Conservation (phyloP, 2,329 filamentous ascomycete species). For the Calonectria pseudoreteaudii region DNA sequence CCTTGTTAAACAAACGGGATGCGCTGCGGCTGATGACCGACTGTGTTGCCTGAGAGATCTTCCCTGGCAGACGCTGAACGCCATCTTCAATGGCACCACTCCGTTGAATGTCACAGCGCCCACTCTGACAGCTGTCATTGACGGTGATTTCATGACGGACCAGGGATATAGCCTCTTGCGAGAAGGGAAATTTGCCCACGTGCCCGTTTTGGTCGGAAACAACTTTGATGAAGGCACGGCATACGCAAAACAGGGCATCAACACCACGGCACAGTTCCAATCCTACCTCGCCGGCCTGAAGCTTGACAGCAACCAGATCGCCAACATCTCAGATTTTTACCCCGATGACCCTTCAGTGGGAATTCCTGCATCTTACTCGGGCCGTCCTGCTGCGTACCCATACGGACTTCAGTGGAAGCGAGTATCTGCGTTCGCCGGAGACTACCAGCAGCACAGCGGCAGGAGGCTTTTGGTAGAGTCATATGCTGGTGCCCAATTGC, state of each 20-base stretch:
- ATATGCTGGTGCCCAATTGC: conserved; percentile 59
- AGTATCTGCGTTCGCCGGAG: conserved; percentile 64
- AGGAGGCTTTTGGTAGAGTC: conserved; percentile 64
- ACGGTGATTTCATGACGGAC: conserved; percentile 55
- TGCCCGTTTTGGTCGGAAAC: conserved; percentile 71
- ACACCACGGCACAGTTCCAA: conserved; percentile 65
- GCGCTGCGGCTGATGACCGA: conserved; percentile 33
- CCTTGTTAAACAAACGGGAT: conserved; percentile 41
- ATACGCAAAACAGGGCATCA: conserved; percentile 65
- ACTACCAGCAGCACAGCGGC: conserved; percentile 66
- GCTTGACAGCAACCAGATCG: conserved; percentile 43
- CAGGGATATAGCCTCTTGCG: conserved; percentile 63
- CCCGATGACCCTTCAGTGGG: conserved; percentile 61
- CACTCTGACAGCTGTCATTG: conserved; percentile 40
- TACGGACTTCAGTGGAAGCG: conserved; percentile 65
- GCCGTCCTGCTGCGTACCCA: conserved; percentile 40
- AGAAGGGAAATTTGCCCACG: conserved; percentile 70
- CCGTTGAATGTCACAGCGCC: conserved; percentile 30
- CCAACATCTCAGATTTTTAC: conserved; percentile 58
- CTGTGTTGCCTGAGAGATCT: conserved; percentile 48
- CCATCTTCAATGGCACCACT: conserved; percentile 43
- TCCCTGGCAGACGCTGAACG: conserved; percentile 45
- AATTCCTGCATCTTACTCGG: conserved; percentile 57
- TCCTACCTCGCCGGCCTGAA: conserved; percentile 33
- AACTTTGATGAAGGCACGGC: conserved; percentile 74